Evolutionary conservation across 2,329 filamentous ascomycete species (phyloP).

Genomic region (Calonectria honghensis): DNA sequence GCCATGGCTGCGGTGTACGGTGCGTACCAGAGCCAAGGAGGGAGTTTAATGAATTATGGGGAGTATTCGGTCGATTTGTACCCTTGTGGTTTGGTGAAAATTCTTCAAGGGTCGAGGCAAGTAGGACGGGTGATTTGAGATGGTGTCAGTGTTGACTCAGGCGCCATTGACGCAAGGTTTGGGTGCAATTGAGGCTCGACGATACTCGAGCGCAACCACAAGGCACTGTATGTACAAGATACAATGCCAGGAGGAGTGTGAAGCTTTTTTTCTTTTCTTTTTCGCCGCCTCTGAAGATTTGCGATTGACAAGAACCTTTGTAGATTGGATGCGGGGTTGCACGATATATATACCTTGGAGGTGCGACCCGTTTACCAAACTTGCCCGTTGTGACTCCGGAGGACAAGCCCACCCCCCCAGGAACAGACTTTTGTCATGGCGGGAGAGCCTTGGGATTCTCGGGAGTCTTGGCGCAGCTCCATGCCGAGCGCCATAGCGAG

Average conservation of each 20-base stretch:
- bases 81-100: slow-evolving; percentile 30
- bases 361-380: slow-evolving; percentile 22
- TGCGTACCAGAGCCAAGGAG: slow-evolving; percentile 34
- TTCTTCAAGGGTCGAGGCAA: slow-evolving; percentile 16
- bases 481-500: slow-evolving; percentile 45
- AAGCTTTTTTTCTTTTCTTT: slow-evolving; percentile 28
- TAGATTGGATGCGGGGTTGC: slow-evolving; percentile 45
- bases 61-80: slow-evolving; percentile 33
- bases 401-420: slow-evolving; percentile 34
- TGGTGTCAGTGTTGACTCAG: slow-evolving; percentile 41
- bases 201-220: slow-evolving; percentile 5
- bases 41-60: slow-evolving; percentile 12
- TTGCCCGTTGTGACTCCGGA: slow-evolving; percentile 42
- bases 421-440: slow-evolving; percentile 43
- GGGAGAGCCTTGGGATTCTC: slow-evolving; percentile 40
- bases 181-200: slow-evolving; percentile 32
- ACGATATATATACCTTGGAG: slow-evolving; percentile 51
- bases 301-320: slow-evolving; percentile 39
- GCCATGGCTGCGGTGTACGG: slow-evolving; percentile 60
- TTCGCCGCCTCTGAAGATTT: slow-evolving; percentile 30
- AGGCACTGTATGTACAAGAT: background rate
- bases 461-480: slow-evolving; percentile 45
- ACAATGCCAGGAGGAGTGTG: slow-evolving; percentile 1
- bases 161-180: slow-evolving; percentile 44
- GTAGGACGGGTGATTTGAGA: slow-evolving; percentile 22